These are phyloP conservation scores for Batrachochytrium dendrobatidis DNA, from an alignment of 371 early-diverging fungal species.

Conservation along the genomic window DNA sequence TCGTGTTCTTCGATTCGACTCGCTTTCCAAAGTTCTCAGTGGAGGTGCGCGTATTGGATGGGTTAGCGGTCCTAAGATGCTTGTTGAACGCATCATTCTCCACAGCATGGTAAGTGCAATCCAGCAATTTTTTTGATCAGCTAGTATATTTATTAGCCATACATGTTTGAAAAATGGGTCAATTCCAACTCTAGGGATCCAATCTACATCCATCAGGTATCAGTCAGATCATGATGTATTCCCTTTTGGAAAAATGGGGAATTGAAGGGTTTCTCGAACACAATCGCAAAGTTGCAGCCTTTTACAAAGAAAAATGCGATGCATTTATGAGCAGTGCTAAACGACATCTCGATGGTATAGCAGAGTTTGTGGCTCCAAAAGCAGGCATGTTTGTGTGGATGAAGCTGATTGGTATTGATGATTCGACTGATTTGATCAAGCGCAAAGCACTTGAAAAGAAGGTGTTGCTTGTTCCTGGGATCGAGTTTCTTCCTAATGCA, in stretches of 20 bases:
- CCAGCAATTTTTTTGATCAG: slow-evolving; percentile 4
- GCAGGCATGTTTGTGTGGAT: slow-evolving; percentile 85
- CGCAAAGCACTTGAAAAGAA: slow-evolving; percentile 62
- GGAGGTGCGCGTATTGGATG: slow-evolving; percentile 76
- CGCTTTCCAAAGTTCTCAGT: slow-evolving; percentile 70
- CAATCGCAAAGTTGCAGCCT: slow-evolving; percentile 43
- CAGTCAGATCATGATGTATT: slow-evolving; percentile 54
- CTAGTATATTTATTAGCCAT: too few relatives aligned
- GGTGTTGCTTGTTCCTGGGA: slow-evolving; percentile 69
- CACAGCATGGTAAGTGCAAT: slow-evolving; percentile 45
- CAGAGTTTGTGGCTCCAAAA: slow-evolving; percentile 59
- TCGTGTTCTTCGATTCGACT: slow-evolving; percentile 77
- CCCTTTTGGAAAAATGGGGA: slow-evolving; percentile 62
- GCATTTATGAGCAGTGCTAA: slow-evolving; percentile 49
- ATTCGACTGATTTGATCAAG: slow-evolving; percentile 57
- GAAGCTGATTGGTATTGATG: slow-evolving; percentile 50
- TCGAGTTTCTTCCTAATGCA: slow-evolving; percentile 44
- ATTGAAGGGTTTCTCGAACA: slow-evolving; percentile 59
- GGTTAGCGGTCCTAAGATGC: slow-evolving; percentile 59
- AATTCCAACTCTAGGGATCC: slow-evolving; percentile 30
- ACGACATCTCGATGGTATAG: slow-evolving; percentile 51
- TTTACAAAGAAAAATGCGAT: slow-evolving; percentile 59
- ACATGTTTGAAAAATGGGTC: too few relatives aligned
- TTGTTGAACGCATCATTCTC: slow-evolving; percentile 63
- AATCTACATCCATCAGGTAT: slow-evolving; percentile 71